phyloP scores from a whole-genome alignment of 352 stramenopile species.

The Stramenopiles sp. region DNA sequence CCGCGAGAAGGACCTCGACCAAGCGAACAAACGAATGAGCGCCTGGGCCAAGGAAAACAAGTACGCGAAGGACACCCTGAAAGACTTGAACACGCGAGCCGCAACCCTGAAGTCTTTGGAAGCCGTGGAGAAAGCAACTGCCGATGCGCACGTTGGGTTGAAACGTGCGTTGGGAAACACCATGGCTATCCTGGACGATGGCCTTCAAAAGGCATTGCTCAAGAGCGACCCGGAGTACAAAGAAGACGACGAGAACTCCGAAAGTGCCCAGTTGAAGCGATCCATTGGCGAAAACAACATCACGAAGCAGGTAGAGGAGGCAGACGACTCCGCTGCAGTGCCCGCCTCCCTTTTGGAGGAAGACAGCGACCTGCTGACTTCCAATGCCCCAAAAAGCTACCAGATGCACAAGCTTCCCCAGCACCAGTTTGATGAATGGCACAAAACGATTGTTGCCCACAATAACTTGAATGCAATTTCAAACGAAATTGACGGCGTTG shows the following conservation, averaged over 20 bases:
- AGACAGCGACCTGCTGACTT: not conserved
- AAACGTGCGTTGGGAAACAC: not conserved
- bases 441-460: not conserved
- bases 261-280: too few relatives aligned
- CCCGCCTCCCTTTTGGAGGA: not conserved
- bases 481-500: too few relatives aligned
- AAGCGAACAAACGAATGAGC: not conserved
- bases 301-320: not conserved
- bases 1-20: not conserved
- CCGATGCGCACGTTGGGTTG: not conserved
- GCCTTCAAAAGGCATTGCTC: not conserved
- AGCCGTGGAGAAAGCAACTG: not conserved
- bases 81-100: not conserved
- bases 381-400: not conserved
- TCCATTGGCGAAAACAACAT: too few relatives aligned
- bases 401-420: not conserved
- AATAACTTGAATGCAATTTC: not conserved
- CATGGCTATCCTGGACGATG: not conserved
- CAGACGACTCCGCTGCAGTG: too few relatives aligned
- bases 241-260: not conserved
- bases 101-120: not conserved
- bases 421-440: not conserved
- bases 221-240: not conserved
- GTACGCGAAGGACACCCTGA: not conserved
- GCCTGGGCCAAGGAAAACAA: not conserved